Evolutionary conservation across 352 stramenopile species (phyloP), one percentile per base, ranked within the genome.

Genomic region (Pythium myriotylum): DNA sequence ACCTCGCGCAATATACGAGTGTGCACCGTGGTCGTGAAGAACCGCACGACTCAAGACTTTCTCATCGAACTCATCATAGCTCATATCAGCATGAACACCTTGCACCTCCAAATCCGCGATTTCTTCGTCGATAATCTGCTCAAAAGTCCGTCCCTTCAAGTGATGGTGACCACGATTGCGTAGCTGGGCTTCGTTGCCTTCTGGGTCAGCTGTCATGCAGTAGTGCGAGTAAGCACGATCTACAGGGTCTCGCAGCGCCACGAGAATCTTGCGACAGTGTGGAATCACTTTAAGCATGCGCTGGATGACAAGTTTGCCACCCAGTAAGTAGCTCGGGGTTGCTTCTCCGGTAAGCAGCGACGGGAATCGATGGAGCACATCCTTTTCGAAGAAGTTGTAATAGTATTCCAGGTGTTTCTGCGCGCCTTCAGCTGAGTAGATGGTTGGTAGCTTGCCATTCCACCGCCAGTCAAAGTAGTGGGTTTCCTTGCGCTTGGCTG

Each of bases 401-500:
- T 96, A 96, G 62, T 77, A 91, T 4, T 68, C 66, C 27, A 79
- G 58, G 76, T 95, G 88, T 43, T 81, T 65, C 27, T 75, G 52
- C 8, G 68, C 71, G 33, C 84, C 85, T 23, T 93, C 79, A 4
- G 72, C 65, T 14, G 81, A 84, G 6, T 77, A 74, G 35, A 76
- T 68, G 26, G 72, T 65, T 1, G 79, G 69, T 9, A 95, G 72
- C 56, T 79, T 74, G 23, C 74, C 72, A 67, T 98, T 93, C 95
- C 96, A 99, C 39, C 96, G 84, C 97, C 96, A 99, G 74, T 99
- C 97, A 23, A 99, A 97, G 69, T 98, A 99, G 76, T 99, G 97
- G 14, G 97, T 98, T 83, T 99, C 97, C 58, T 94, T 94, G 45
- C 95, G 79, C 74, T 92, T 92, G 4, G 94, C 89, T 26, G 85